A percentile compares a stretch with the other conserved stretches of the same genome.
These are phyloP conservation scores for Carex littledalei DNA, from an alignment of 176 grass and related monocot genomes.

Conservation along the genomic window DNA sequence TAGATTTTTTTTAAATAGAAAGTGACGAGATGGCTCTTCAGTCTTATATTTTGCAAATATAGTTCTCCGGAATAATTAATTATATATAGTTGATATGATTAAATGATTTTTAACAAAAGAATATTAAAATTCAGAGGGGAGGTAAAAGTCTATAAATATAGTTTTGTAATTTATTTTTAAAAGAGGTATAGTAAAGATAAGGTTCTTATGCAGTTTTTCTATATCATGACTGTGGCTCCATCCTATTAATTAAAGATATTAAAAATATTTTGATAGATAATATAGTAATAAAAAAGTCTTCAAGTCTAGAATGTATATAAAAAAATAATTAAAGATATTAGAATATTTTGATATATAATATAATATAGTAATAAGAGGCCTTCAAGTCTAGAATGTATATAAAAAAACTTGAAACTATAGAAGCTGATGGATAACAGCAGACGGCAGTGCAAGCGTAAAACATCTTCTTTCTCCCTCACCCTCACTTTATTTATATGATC, in stretches of 20 bases:
- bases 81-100: background rate
- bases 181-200: too few relatives aligned
- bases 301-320: too few relatives aligned
- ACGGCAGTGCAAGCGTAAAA: too few relatives aligned
- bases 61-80: background rate
- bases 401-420: background rate
- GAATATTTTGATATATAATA: background rate
- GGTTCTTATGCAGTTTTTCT: too few relatives aligned
- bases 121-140: background rate
- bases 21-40: background rate
- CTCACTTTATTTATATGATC: too few relatives aligned
- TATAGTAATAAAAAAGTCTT: background rate
- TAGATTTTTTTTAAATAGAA: background rate
- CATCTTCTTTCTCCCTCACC: too few relatives aligned
- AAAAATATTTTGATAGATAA: background rate
- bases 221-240: background rate
- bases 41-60: background rate
- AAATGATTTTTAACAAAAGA: background rate
- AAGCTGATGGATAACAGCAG: too few relatives aligned
- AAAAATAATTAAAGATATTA: background rate
- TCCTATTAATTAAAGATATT: background rate
- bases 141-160: background rate
- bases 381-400: background rate
- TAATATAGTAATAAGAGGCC: background rate
- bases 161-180: too few relatives aligned